Conservation (phyloP, 129 eudicot species). For the Escallonia herrerae region DNA sequence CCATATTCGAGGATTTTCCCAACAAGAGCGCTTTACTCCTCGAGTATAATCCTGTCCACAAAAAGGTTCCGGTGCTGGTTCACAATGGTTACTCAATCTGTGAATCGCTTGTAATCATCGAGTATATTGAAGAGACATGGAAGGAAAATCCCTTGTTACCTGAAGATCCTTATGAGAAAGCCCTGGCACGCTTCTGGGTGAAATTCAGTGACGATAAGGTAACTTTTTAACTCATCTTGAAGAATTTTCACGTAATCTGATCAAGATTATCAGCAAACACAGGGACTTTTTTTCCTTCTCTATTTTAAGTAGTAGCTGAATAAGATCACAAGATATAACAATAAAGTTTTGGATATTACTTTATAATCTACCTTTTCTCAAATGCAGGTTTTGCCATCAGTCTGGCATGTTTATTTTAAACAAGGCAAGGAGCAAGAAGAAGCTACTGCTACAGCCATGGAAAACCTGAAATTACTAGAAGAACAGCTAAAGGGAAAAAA, state of each 20-base stretch:
- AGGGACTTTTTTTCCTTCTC: not conserved
- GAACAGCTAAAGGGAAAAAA: constrained; percentile 36
- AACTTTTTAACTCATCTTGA: constrained; percentile 8
- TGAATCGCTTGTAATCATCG: constrained; percentile 45
- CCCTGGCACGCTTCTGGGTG: constrained; percentile 60
- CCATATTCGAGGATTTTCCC: constrained; percentile 37
- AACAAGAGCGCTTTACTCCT: constrained; percentile 38
- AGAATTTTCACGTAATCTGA: not conserved
- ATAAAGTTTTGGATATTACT: not conserved
- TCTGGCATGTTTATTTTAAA: constrained; percentile 16
- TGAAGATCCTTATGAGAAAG: constrained; percentile 47
- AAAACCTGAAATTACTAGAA: constrained; percentile 32
- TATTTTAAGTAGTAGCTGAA: not conserved
- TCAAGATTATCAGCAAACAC: not conserved
- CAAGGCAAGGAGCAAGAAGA: constrained; percentile 36
- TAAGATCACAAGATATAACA: not conserved
- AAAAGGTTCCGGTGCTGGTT: constrained; percentile 49
- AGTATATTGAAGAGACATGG: constrained; percentile 52
- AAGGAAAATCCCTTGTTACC: constrained; percentile 37
- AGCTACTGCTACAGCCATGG: constrained; percentile 13
- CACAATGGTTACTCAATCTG: constrained; percentile 52
- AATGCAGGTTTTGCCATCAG: constrained; percentile 30
- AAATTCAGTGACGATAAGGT: constrained; percentile 56
- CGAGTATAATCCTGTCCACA: constrained; percentile 48
- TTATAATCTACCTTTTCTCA: not conserved